Evolutionary conservation across 768 basidiomycete genomes (phyloP), one percentile per base, ranked within the genome.

Genomic region (Lactifluus hygrophoroides): DNA sequence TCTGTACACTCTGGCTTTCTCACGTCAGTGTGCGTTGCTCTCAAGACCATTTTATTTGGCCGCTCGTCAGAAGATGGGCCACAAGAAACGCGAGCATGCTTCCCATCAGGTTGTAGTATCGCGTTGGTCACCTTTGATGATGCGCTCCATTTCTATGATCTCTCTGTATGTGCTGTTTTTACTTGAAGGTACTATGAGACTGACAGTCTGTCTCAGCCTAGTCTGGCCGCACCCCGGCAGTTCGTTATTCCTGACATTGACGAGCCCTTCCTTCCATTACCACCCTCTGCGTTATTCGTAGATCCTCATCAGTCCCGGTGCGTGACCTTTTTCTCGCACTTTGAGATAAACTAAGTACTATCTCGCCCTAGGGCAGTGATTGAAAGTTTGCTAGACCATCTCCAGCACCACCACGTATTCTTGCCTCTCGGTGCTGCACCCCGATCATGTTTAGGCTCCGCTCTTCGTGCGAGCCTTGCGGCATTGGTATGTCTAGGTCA

Each of bases 181-280:
- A 38, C 35, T 45, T 43, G 27, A 25, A 25, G 9, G 23, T 37
- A 19, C 11, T 25, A 34, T 40, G 28, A 48, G 52, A 32, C 28
- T 46, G 17, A 60, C 51, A 49, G 27, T 56, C 34, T 60, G 79
- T 76, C 34, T 16, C 51, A 64, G 64, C 64, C 64, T n/a, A 19
- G 56, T 43, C 61, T 55, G 30, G 13, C 34, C 13, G 28, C 46
- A 13, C 55, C 57, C 21, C 54, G 77, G 35, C 86, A 94, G 77
- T 75, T 94, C 44, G 81, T 98, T 44, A 80, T 97, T 9, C 74
- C 89, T 1, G 96, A 98, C 68, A 72, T 98, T 37, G 87, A 92
- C n/a, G 96, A 99, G 54, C 84, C 93, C 19, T 98, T 94, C 71
- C 71, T 89, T 1, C 96, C 96, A 0, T 69, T 92, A 23, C 75